phyloP scores from a whole-genome alignment of 148 eudicot genomes.

The Silene conica region DNA sequence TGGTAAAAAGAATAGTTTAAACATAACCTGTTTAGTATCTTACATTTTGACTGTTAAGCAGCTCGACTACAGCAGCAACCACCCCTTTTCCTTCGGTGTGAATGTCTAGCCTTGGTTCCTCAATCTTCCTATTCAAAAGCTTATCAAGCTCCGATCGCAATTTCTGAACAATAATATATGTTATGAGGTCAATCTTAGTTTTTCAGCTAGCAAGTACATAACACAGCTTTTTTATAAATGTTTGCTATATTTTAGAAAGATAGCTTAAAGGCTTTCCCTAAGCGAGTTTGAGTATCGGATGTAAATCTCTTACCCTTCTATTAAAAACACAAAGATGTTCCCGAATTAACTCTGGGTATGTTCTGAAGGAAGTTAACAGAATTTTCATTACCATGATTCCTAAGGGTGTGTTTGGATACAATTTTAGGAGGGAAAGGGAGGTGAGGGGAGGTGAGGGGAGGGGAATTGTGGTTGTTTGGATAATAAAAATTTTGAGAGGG shows the following conservation, averaged over 20 bases:
- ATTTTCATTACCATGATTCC: no score
- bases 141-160: constrained; percentile 88
- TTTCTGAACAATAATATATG: constrained; percentile 46
- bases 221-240: not conserved
- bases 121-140: constrained; percentile 79
- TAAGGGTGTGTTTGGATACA: no score
- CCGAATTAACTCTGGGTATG: no score
- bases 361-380: no score
- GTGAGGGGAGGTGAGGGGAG: no score
- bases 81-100: constrained; percentile 77
- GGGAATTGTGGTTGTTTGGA: no score
- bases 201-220: not conserved
- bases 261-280: not conserved
- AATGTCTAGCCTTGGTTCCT: constrained; percentile 77
- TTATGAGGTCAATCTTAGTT: not conserved
- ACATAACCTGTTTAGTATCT: constrained; percentile 23
- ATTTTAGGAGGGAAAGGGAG: no score
- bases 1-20: not conserved
- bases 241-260: no score
- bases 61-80: constrained; percentile 82
- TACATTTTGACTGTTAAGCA: constrained; percentile 59
- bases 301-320: not conserved
- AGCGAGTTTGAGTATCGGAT: not conserved
- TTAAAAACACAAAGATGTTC: not conserved
- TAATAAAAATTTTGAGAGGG: no score